Percentiles rank a stretch among this genome's conserved stretches.
Evolutionary conservation across 2,329 filamentous ascomycete species (phyloP).

Genomic region (Nemania serpens): DNA sequence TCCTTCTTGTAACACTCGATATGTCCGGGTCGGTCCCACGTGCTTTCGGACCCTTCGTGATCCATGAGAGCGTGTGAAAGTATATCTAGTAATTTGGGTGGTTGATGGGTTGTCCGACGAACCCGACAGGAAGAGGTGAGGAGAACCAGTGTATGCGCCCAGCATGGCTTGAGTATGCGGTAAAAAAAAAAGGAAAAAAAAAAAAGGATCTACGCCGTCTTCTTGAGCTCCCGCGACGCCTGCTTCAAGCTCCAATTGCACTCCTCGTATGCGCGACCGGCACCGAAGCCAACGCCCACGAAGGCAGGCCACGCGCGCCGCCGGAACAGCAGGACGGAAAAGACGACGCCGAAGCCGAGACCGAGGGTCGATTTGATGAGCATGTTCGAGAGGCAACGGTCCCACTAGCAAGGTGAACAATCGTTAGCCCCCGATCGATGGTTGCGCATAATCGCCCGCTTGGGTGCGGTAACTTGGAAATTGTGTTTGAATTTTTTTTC

Average conservation of each 20-base stretch:
- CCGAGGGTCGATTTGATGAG: conserved; percentile 96
- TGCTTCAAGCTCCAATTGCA: conserved; percentile 81
- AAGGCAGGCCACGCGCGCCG: conserved; percentile 97
- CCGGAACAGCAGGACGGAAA: conserved; percentile 98
- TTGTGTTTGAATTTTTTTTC: background rate
- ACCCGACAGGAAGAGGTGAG: background rate
- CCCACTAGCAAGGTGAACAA: conserved; percentile 69
- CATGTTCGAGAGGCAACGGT: conserved; percentile 95
- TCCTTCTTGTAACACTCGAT: conserved; percentile 1
- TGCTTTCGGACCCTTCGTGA: background rate
- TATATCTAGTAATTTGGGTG: conserved; percentile 8
- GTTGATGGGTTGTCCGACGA: background rate
- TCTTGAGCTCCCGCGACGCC: conserved; percentile 62
- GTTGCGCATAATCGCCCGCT: background rate
- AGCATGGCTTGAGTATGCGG: background rate
- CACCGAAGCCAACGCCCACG: conserved; percentile 91
- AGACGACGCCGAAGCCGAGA: conserved; percentile 96
- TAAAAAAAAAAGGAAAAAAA: background rate
- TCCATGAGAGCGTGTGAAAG: background rate
- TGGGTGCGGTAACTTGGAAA: conserved; percentile 26
- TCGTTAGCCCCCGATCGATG: conserved; percentile 13
- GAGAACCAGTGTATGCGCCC: conserved; percentile 1
- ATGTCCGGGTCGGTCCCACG: background rate
- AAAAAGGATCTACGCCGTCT: conserved; percentile 43
- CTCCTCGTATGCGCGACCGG: conserved; percentile 96